Evolutionary conservation across 805 yeast genomes (phyloP).

Genomic region (Yarrowia divulgata): DNA sequence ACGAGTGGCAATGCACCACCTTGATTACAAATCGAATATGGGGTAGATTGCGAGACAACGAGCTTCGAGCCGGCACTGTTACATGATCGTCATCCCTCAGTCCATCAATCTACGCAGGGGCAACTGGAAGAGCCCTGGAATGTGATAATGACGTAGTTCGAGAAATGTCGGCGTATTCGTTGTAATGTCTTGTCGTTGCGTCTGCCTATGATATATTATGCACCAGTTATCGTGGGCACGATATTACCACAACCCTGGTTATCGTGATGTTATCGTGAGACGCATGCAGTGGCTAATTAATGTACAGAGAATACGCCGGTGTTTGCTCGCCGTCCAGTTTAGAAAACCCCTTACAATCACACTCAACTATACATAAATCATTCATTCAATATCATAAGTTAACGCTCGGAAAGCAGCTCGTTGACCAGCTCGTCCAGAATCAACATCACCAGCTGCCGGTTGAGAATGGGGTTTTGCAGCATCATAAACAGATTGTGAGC

Average conservation of each 20-base stretch:
- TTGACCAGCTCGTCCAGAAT: slow-evolving; percentile 64
- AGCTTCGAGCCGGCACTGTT: no score
- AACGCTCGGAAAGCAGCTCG: slow-evolving; percentile 50
- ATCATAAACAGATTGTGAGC: slow-evolving; percentile 64
- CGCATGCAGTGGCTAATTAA: neutral
- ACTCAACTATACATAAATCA: slow-evolving; percentile 20
- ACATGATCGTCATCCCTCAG: neutral
- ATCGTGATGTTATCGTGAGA: neutral
- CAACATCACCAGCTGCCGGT: slow-evolving; percentile 66
- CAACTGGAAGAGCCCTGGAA: neutral
- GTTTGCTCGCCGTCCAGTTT: no score
- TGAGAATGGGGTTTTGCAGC: slow-evolving; percentile 76
- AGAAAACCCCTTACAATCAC: neutral
- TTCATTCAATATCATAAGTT: slow-evolving; percentile 38
- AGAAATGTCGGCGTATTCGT: neutral
- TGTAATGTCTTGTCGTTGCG: no score
- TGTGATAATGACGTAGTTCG: neutral
- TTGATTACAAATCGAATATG: no score
- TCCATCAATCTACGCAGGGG: neutral
- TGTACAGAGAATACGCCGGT: no score
- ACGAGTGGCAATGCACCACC: no score
- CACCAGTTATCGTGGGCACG: neutral
- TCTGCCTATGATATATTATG: neutral
- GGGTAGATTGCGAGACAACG: no score
- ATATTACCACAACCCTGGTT: neutral